Base-by-base conservation (phyloP, 305 asterid genomes). In the Plantago lanceolata region DNA sequence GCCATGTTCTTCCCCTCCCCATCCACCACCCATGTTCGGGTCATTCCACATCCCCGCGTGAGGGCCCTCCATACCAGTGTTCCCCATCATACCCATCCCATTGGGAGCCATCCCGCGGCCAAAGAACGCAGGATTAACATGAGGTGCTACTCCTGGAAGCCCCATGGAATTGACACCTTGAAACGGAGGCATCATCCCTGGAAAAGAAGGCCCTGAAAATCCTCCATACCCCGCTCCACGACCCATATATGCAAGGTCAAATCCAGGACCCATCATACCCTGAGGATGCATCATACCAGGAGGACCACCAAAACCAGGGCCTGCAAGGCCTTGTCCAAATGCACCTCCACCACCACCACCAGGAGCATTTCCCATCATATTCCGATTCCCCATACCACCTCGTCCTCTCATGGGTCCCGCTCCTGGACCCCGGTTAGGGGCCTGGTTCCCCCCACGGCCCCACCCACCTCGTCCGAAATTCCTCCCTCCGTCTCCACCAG, bases 351-450 rank as follows among this genome's bases (percentile, higher is more conserved):
- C 72, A 43, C 84, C 81, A 58, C 82, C 72, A 64, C 78, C 82
- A 74, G 91, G 82, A 76, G 84, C 66, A 31, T 84, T 83, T 71
- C 84, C 85, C 71, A 89, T 78, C 9, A 85, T 85, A 24, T 90
- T 96, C 74, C 81, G 77, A 68, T 76, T 80, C 18, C 85, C 88
- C 70, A 78, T 80, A 48, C 78, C 84, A 60, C 78, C 83, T 74
- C 98, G 92, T 63, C 98, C 80, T 66, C 85, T 84, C 92, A 90
- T 84, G 48, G 67, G 78, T 60, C 95, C 89, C 69, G 86, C 81
- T 37, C 89, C 92, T 59, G 60, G 85, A 47, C 77, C 79, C 33
- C 79, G 43, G 33, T 68, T 66, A 54, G 71, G 71, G 17, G 43
- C 55, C 59, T 68, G 72, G 48, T 61, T 71, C 52, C 68, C 66